Conservation (phyloP, 768 basidiomycete genomes). For the Porphyrellus cyaneotinctus region DNA sequence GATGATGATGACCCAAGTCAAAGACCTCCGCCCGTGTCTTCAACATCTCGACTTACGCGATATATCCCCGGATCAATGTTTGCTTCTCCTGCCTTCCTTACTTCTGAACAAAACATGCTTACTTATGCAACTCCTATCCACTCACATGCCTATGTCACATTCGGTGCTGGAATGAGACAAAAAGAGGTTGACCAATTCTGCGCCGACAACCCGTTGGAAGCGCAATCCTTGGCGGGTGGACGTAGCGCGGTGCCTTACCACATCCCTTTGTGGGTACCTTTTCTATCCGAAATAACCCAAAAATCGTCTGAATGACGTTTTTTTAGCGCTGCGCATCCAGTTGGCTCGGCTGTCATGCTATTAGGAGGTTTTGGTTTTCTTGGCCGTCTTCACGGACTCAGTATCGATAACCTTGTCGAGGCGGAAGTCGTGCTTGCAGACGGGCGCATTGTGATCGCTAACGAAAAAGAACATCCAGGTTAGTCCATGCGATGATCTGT, state of each 20-base stretch:
- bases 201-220: slow-evolving; percentile 62
- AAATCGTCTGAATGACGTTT: slow-evolving; percentile 3
- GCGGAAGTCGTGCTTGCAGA: slow-evolving; percentile 91
- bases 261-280: slow-evolving; percentile 61
- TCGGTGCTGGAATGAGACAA: slow-evolving; percentile 82
- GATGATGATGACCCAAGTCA: slow-evolving; percentile 38
- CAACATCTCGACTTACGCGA: slow-evolving; percentile 22
- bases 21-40: slow-evolving; percentile 20
- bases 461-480: slow-evolving; percentile 70
- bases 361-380: slow-evolving; percentile 89
- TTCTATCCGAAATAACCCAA: slow-evolving; percentile 2
- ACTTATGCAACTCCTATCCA: slow-evolving; percentile 57
- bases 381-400: slow-evolving; percentile 77
- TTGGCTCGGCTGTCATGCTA: slow-evolving; percentile 75
- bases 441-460: slow-evolving; percentile 77
- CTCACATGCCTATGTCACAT: slow-evolving; percentile 75
- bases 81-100: slow-evolving; percentile 30
- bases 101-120: slow-evolving; percentile 38
- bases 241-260: slow-evolving; percentile 69
- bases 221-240: slow-evolving; percentile 46
- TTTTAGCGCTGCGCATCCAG: slow-evolving; percentile 72
- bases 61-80: slow-evolving; percentile 33
- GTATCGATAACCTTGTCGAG: slow-evolving; percentile 87
- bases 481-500: slow-evolving; percentile 12
- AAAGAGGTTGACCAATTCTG: slow-evolving; percentile 81